phyloP scores from a whole-genome alignment of 2,329 filamentous ascomycete genomes.

The Ascochyta pisi region DNA sequence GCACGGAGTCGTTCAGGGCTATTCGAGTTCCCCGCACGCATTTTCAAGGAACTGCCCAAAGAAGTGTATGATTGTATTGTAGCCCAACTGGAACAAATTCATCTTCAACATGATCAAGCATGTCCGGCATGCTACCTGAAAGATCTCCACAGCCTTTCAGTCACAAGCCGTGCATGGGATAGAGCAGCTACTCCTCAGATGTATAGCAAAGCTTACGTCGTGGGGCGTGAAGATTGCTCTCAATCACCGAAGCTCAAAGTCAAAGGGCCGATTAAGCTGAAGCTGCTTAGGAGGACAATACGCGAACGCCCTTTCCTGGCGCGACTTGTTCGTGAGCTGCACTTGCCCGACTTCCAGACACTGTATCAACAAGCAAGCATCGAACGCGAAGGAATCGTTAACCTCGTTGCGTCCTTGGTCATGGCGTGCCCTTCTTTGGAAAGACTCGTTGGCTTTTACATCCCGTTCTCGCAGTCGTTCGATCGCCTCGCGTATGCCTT shows the following conservation, averaged over 20 bases:
- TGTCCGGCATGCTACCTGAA: constrained; percentile 63
- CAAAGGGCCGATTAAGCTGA: constrained; percentile 59
- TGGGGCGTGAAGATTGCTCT: constrained; percentile 51
- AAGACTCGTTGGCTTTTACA: constrained; percentile 59
- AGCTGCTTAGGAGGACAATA: constrained; percentile 62
- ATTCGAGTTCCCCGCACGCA: constrained; percentile 30
- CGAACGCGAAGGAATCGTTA: constrained; percentile 58
- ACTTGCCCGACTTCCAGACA: constrained; percentile 58
- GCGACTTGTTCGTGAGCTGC: constrained; percentile 60
- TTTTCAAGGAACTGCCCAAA: constrained; percentile 58
- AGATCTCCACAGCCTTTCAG: constrained; percentile 60
- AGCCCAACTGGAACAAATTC: constrained; percentile 56
- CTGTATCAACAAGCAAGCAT: constrained; percentile 47
- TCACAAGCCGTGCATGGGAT: constrained; percentile 65
- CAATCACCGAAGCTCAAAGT: constrained; percentile 50
- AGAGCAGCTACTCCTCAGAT: constrained; percentile 57
- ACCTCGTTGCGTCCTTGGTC: constrained; percentile 62
- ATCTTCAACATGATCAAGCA: constrained; percentile 45
- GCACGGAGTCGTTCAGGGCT: constrained; percentile 36
- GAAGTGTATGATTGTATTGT: constrained; percentile 64
- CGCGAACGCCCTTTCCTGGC: constrained; percentile 60
- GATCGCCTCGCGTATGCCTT: constrained; percentile 63
- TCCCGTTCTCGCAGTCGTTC: constrained; percentile 61
- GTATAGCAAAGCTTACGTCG: constrained; percentile 56
- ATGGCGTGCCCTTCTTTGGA: constrained; percentile 66